phyloP scores from a whole-genome alignment of 2,329 filamentous ascomycete species.

The Clarireedia monteithiana region DNA sequence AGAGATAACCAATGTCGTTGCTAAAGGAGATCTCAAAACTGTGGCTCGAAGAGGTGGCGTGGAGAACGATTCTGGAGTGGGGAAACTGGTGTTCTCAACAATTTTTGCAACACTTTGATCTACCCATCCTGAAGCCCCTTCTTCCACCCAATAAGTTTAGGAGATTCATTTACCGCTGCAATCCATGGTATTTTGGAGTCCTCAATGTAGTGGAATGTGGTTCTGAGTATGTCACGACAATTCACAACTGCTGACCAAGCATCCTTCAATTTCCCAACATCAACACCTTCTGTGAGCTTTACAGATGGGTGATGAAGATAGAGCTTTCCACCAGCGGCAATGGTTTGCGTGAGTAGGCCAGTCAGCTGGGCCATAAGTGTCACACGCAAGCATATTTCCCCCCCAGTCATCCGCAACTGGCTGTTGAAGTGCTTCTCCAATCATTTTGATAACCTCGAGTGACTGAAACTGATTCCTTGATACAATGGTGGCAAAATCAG shows the following conservation, averaged over 20 bases:
- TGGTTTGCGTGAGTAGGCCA: constrained; percentile 30
- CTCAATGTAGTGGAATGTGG: constrained; percentile 13
- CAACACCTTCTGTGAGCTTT: constrained; percentile 15
- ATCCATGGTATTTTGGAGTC: background rate
- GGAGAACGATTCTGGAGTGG: constrained; percentile 9
- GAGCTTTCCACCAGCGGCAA: constrained; percentile 23
- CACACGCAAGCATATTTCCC: background rate
- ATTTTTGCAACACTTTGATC: background rate
- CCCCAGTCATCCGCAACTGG: constrained; percentile 20
- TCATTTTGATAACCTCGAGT: background rate
- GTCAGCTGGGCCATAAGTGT: constrained; percentile 14
- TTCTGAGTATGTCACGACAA: constrained; percentile 28
- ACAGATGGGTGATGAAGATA: constrained; percentile 28
- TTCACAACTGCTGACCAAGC: constrained; percentile 23
- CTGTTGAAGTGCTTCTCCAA: constrained; percentile 1
- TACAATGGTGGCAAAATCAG: constrained; percentile 1
- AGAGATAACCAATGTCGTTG: constrained; percentile 38
- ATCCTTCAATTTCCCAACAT: constrained; percentile 15
- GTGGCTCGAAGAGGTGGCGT: background rate
- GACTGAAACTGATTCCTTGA: background rate
- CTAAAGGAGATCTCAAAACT: constrained; percentile 2
- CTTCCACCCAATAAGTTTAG: background rate
- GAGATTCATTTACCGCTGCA: constrained; percentile 14
- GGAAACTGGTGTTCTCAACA: background rate
- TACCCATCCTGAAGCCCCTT: background rate